Conservation (phyloP, 176 grass and related monocot genomes). For the Rhynchospora pubera region DNA sequence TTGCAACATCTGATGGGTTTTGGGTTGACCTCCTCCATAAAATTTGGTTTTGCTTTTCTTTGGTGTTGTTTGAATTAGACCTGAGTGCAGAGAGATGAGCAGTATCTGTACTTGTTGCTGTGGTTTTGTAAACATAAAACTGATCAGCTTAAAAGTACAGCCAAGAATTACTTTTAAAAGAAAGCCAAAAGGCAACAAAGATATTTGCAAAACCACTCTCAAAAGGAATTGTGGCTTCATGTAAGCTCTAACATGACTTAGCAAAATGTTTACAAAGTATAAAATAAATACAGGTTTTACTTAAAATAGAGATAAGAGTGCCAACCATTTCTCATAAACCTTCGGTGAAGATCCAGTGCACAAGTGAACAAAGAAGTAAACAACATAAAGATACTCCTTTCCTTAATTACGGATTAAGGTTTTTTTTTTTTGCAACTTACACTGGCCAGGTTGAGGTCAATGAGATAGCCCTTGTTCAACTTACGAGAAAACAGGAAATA, state of each 20-base stretch:
- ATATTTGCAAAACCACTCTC: background rate
- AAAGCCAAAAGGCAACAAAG: background rate
- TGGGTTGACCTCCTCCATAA: slow-evolving; percentile 45
- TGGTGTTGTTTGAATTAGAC: background rate
- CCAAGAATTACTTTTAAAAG: background rate
- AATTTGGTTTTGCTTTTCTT: slow-evolving; percentile 30
- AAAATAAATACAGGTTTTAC: background rate
- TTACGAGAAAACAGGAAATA: too few relatives aligned
- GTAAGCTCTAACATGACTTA: background rate
- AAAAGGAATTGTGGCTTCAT: background rate
- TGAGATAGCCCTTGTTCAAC: too few relatives aligned
- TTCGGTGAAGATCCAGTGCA: slow-evolving; percentile 74
- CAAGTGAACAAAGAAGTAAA: too few relatives aligned
- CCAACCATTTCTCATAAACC: slow-evolving; percentile 58
- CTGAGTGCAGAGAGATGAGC: background rate
- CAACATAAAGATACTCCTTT: slow-evolving; percentile 15
- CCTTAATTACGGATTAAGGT: too few relatives aligned
- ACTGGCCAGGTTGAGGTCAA: too few relatives aligned
- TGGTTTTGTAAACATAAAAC: background rate
- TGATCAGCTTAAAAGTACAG: background rate
- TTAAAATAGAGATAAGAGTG: background rate
- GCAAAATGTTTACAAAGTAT: background rate
- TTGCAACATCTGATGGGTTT: slow-evolving; percentile 16
- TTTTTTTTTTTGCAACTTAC: too few relatives aligned
- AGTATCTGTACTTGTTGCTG: slow-evolving; percentile 6